phyloP scores from a whole-genome alignment of 768 basidiomycete species.

The Tulasnella sp. region DNA sequence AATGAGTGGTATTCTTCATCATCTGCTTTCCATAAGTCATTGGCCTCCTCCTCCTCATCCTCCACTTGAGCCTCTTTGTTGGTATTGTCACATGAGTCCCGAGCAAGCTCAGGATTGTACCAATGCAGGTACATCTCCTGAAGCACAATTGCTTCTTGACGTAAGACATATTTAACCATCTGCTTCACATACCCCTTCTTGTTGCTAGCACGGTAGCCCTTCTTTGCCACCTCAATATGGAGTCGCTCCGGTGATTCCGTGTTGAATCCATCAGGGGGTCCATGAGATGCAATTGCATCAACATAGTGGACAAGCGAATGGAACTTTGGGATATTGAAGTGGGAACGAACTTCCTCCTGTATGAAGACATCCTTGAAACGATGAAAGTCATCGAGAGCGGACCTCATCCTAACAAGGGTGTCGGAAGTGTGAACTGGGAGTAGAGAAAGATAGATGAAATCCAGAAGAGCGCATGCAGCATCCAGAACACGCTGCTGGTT shows the following conservation, averaged over 20 bases:
- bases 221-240: slow-evolving; percentile 24
- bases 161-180: slow-evolving; percentile 31
- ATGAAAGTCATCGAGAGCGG: slow-evolving; percentile 28
- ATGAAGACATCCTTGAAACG: slow-evolving; percentile 29
- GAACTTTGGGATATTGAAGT: slow-evolving; percentile 35
- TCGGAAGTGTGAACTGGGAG: not conserved
- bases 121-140: slow-evolving; percentile 25
- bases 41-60: no score
- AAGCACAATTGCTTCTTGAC: slow-evolving; percentile 26
- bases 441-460: slow-evolving; percentile 8
- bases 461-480: slow-evolving; percentile 10
- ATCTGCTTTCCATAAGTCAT: no score
- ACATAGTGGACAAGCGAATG: slow-evolving; percentile 30
- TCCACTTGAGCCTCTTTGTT: no score
- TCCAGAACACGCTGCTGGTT: slow-evolving; percentile 19
- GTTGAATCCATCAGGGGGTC: slow-evolving; percentile 28
- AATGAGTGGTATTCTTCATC: no score
- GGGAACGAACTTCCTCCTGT: slow-evolving; percentile 24
- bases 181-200: slow-evolving; percentile 29
- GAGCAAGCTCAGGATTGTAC: not conserved
- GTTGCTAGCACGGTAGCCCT: slow-evolving; percentile 26
- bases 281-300: slow-evolving; percentile 23
- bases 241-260: slow-evolving; percentile 28
- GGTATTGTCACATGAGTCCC: not conserved
- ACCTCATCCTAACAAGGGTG: slow-evolving; percentile 22